These are phyloP conservation scores for Cantharellus cinnabarinus DNA, from an alignment of 768 basidiomycete genomes.

Conservation along the genomic window DNA sequence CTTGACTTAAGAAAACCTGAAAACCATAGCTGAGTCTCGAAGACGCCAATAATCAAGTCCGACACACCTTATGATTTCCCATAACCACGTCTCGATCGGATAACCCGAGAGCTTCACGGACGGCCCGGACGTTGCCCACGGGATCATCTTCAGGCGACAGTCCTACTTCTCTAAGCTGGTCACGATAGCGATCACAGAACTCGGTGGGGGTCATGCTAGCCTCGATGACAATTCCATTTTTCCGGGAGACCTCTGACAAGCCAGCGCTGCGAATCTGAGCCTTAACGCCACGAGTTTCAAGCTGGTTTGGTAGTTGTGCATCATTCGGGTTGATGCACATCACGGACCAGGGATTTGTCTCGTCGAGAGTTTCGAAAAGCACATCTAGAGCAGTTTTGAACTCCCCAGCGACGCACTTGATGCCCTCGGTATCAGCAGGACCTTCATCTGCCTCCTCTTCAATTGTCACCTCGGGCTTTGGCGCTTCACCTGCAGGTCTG, in stretches of 20 bases:
- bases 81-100: conserved; percentile 56
- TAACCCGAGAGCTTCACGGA: conserved; percentile 33
- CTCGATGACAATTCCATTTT: conserved; percentile 50
- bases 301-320: conserved; percentile 80
- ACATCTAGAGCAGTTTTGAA: conserved; percentile 71
- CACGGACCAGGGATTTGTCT: conserved; percentile 78
- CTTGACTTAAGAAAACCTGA: conserved; percentile 76
- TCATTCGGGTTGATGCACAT: conserved; percentile 93
- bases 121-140: conserved; percentile 26
- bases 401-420: conserved; percentile 71
- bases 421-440: conserved; percentile 17
- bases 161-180: conserved; percentile 36
- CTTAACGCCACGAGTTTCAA: conserved; percentile 81
- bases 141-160: conserved; percentile 39
- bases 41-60: conserved; percentile 1
- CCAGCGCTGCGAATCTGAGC: conserved; percentile 75
- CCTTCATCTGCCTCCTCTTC: conserved; percentile 25
- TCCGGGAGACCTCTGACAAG: conserved; percentile 52
- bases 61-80: conserved; percentile 61
- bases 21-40: not conserved
- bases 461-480: conserved; percentile 5
- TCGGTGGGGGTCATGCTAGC: conserved; percentile 72
- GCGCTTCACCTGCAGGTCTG: conserved; percentile 25
- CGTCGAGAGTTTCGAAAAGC: conserved; percentile 70
- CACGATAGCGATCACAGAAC: conserved; percentile 65